Conservation (phyloP, 1,284 basidiomycete species). For the Ustilago cynodontis region DNA sequence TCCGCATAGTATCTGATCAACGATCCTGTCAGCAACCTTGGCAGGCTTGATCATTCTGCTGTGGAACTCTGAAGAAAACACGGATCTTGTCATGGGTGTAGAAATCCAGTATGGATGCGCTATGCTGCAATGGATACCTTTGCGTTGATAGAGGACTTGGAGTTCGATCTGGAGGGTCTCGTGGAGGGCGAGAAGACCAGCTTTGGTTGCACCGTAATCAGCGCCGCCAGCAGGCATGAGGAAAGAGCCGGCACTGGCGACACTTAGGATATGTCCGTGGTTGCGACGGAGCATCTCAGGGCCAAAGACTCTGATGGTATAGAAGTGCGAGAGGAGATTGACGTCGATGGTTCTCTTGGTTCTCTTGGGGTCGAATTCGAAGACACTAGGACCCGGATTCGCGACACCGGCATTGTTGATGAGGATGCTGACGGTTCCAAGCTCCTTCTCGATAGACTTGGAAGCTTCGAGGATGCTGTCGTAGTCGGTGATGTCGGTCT, state of each 20-base stretch:
- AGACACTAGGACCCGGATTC: conserved; percentile 50
- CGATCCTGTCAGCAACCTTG: conserved; percentile 25
- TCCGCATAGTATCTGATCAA: conserved; percentile 30
- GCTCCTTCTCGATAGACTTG: conserved; percentile 50
- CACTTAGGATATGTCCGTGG: conserved; percentile 65
- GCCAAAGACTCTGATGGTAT: conserved; percentile 64
- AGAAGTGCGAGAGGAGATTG: conserved; percentile 63
- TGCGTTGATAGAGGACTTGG: conserved; percentile 54
- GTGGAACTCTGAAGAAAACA: conserved; percentile 15
- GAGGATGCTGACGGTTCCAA: conserved; percentile 46
- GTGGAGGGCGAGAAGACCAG: conserved; percentile 61
- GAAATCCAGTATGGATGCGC: conserved; percentile 40
- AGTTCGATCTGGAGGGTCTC: conserved; percentile 64
- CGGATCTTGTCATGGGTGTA: conserved; percentile 9
- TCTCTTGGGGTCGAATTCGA: conserved; percentile 49
- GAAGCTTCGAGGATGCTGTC: conserved; percentile 53
- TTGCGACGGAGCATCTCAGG: conserved; percentile 62
- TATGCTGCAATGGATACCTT: conserved; percentile 39
- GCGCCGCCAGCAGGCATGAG: conserved; percentile 59
- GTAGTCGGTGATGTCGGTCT: conserved; percentile 62
- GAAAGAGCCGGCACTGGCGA: conserved; percentile 61
- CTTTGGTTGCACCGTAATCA: conserved; percentile 63
- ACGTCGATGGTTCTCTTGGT: conserved; percentile 58
- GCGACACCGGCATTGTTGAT: conserved; percentile 65
- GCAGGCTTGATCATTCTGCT: conserved; percentile 32